Evolutionary conservation across 352 stramenopile species (phyloP).

Genomic region (Aphanomyces cochlioides): DNA sequence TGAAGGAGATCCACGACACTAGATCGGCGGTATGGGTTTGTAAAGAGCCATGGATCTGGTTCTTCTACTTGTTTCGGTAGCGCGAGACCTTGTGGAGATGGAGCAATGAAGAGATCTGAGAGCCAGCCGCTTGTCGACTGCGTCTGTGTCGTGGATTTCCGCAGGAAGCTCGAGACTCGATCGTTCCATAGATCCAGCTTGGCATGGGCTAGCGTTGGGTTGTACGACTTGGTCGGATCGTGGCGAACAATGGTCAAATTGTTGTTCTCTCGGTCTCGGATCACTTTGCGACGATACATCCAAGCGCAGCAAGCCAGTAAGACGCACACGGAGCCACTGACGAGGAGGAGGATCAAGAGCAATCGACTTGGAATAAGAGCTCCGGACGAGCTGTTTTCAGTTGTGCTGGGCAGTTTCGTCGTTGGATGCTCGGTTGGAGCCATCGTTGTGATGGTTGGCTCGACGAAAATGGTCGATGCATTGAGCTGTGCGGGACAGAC

Average conservation of each 20-base stretch:
- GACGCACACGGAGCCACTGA: neutral
- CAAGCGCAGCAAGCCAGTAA: neutral
- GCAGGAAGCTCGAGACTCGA: neutral
- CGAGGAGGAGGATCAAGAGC: neutral
- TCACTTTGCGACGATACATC: neutral
- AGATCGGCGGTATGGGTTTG: neutral
- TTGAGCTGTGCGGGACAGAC: too few relatives aligned
- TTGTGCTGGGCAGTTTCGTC: too few relatives aligned
- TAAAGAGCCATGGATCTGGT: neutral
- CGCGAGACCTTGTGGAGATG: neutral
- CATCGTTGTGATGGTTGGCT: too few relatives aligned
- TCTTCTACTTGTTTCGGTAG: neutral
- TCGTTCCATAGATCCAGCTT: neutral
- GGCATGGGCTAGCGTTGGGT: neutral
- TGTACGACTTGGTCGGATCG: neutral
- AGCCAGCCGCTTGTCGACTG: neutral
- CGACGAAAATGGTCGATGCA: too few relatives aligned
- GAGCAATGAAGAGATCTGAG: neutral
- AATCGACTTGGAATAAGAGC: neutral
- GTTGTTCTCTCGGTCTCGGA: neutral
- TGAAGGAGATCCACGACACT: neutral
- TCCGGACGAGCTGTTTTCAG: neutral
- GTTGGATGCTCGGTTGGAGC: too few relatives aligned
- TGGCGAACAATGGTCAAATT: neutral
- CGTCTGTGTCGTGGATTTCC: neutral